These are phyloP conservation scores for Lecanicillium sp. DNA, from an alignment of 2,329 filamentous ascomycete genomes.

Conservation along the genomic window DNA sequence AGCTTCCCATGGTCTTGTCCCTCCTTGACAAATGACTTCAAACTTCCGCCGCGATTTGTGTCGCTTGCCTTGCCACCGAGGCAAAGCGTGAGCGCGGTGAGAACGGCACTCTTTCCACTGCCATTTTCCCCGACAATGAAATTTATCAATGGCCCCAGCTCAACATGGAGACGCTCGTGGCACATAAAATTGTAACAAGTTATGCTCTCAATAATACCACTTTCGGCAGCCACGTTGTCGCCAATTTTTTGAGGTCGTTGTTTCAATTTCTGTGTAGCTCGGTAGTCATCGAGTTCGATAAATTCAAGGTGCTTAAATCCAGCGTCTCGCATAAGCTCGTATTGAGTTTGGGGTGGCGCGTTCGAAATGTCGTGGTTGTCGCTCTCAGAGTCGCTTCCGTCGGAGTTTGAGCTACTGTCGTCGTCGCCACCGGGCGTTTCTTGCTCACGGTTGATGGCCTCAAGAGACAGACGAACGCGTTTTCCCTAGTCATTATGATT, in stretches of 20 bases:
- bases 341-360: slow-evolving; percentile 47
- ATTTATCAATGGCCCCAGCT: slow-evolving; percentile 90
- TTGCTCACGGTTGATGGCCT: slow-evolving; percentile 15
- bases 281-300: slow-evolving; percentile 51
- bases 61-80: slow-evolving; percentile 90
- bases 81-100: slow-evolving; percentile 88
- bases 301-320: slow-evolving; percentile 51
- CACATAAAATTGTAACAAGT: slow-evolving; percentile 96
- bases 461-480: slow-evolving; percentile 3
- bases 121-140: slow-evolving; percentile 98
- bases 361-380: slow-evolving; percentile 15
- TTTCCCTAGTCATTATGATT: too few relatives aligned
- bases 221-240: slow-evolving; percentile 69
- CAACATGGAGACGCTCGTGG: slow-evolving; percentile 71
- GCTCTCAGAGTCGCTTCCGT: slow-evolving; percentile 25
- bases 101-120: slow-evolving; percentile 91
- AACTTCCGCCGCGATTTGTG: slow-evolving; percentile 82
- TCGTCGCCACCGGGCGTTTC: slow-evolving; percentile 13
- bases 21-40: slow-evolving; percentile 88
- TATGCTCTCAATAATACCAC: slow-evolving; percentile 82
- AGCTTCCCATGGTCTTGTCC: slow-evolving; percentile 71
- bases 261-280: slow-evolving; percentile 57
- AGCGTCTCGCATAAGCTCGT: slow-evolving; percentile 52
- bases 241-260: slow-evolving; percentile 41
- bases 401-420: slow-evolving; percentile 13